These are phyloP conservation scores for Tuber borchii DNA, from an alignment of 495 filamentous ascomycete species.

Conservation along the genomic window DNA sequence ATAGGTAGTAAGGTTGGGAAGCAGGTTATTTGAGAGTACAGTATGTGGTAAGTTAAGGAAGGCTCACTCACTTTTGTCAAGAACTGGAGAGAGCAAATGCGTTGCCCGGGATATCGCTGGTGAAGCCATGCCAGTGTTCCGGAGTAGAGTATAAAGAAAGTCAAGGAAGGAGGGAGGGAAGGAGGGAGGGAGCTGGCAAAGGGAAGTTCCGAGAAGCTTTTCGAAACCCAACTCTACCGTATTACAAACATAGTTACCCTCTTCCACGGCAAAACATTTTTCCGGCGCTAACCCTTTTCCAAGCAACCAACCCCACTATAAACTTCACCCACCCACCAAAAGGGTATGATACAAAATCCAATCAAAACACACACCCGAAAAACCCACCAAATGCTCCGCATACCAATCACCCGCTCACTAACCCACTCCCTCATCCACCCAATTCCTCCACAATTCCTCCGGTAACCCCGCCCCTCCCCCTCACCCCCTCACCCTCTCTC, in stretches of 20 bases:
- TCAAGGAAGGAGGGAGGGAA: no score
- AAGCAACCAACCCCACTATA: neutral
- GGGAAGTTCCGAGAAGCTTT: neutral
- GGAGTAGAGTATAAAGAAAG: neutral
- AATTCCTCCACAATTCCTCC: constrained; percentile 13
- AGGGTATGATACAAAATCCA: no score
- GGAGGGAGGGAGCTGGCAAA: neutral
- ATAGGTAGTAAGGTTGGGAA: neutral
- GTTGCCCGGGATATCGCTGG: constrained; percentile 14
- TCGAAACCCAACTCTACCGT: neutral
- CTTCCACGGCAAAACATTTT: constrained; percentile 18
- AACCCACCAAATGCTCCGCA: neutral
- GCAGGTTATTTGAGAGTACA: neutral
- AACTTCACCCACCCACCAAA: neutral
- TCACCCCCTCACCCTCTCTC: neutral
- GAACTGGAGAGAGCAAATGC: constrained; percentile 31
- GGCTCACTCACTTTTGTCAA: constrained; percentile 27
- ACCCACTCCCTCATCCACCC: constrained; percentile 7
- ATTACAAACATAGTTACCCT: constrained; percentile 21
- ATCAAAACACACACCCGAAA: neutral
- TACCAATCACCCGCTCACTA: neutral
- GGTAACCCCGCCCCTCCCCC: neutral
- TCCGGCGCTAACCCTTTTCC: neutral
- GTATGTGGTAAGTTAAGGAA: neutral
- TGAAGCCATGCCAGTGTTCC: constrained; percentile 9